Conservation (phyloP, 441 rosid species). For the Brassica balearica region DNA sequence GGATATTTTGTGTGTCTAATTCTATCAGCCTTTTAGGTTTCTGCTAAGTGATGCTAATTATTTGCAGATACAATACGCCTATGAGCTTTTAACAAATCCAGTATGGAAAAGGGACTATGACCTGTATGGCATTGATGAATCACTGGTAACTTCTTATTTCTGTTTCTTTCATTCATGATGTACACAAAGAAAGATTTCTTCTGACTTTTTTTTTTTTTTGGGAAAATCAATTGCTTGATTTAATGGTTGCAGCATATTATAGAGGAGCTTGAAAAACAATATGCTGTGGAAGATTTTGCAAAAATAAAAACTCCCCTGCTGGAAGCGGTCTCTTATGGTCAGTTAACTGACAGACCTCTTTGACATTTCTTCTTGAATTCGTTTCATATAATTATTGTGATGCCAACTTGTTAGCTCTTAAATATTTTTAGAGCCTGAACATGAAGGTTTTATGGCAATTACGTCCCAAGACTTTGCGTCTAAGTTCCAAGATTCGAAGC, state of each 20-base stretch:
- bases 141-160: constrained; percentile 60
- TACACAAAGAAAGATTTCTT: neutral
- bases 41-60: constrained; percentile 14
- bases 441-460: constrained; percentile 57
- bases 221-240: constrained; percentile 29
- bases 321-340: constrained; percentile 61
- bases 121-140: constrained; percentile 79
- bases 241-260: constrained; percentile 62
- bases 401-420: constrained; percentile 19
- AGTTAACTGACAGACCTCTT: constrained; percentile 35
- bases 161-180: constrained; percentile 1
- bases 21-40: constrained; percentile 14
- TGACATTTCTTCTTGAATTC: constrained; percentile 22
- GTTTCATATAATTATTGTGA: neutral
- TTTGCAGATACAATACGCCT: constrained; percentile 83
- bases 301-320: constrained; percentile 72
- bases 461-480: constrained; percentile 58
- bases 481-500: constrained; percentile 61
- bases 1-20: neutral
- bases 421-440: constrained; percentile 53
- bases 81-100: constrained; percentile 76
- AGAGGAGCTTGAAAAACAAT: constrained; percentile 54
- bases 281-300: constrained; percentile 55
- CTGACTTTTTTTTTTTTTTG: neutral
- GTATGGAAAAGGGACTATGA: constrained; percentile 92